A percentile compares a stretch with the other conserved stretches of the same genome.
These are phyloP conservation scores for Tilletiopsis washingtonensis DNA, from an alignment of 1,284 basidiomycete genomes.

Conservation along the genomic window DNA sequence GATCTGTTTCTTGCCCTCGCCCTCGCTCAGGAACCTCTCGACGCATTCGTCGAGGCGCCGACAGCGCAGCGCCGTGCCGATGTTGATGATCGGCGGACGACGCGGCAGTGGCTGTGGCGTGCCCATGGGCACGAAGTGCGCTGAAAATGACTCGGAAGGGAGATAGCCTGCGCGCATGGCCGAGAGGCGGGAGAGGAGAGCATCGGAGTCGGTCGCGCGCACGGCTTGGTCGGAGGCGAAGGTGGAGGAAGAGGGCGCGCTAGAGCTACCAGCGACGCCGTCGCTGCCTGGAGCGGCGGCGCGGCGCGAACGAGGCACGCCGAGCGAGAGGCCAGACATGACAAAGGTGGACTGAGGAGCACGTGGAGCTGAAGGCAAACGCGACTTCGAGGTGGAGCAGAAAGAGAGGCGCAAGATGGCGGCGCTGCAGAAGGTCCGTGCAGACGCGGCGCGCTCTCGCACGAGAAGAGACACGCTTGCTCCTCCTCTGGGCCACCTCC, in stretches of 20 bases:
- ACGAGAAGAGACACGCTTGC: no score
- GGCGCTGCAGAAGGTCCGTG: no score
- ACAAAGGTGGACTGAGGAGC: not conserved
- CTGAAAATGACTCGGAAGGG: slow-evolving; percentile 17
- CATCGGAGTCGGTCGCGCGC: slow-evolving; percentile 65
- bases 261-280: no score
- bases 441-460: no score
- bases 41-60: slow-evolving; percentile 72
- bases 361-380: no score
- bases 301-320: no score
- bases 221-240: slow-evolving; percentile 56
- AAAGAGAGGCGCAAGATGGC: no score
- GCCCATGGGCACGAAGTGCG: slow-evolving; percentile 7
- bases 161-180: slow-evolving; percentile 28
- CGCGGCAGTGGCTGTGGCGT: not conserved
- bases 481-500: no score
- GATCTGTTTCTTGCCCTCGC: slow-evolving; percentile 58
- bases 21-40: slow-evolving; percentile 58
- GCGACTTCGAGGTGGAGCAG: no score
- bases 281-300: no score
- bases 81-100: slow-evolving; percentile 76
- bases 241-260: not conserved
- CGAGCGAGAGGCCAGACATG: no score
- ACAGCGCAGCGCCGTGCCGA: slow-evolving; percentile 83
- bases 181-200: slow-evolving; percentile 65